Evolutionary conservation across 768 basidiomycete genomes (phyloP).

Genomic region (Sistotremastrum niveocremeum): DNA sequence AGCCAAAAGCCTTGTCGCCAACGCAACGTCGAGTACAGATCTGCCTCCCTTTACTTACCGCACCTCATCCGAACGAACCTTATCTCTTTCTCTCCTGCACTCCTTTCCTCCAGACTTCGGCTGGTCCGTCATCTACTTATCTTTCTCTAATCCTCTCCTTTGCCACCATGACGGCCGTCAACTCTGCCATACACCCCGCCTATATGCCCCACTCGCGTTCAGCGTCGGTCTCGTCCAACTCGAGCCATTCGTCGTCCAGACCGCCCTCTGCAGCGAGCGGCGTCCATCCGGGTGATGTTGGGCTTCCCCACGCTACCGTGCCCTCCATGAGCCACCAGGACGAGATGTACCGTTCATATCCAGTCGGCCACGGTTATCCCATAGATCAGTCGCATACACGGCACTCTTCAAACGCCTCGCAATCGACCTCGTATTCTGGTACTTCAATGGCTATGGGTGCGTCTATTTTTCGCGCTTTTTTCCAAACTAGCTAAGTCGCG

Average conservation of each 20-base stretch:
- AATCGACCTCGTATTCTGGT: constrained; percentile 31
- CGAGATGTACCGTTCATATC: constrained; percentile 54
- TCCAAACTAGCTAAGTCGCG: too few species aligned
- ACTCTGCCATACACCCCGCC: constrained; percentile 20
- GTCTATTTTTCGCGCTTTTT: too few species aligned
- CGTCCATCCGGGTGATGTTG: constrained; percentile 16
- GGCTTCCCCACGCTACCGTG: constrained; percentile 35
- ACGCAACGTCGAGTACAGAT: too few species aligned
- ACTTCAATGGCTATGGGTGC: constrained; percentile 16
- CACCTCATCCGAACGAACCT: background rate
- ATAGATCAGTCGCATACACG: constrained; percentile 32
- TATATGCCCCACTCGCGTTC: constrained; percentile 53
- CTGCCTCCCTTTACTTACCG: too few species aligned
- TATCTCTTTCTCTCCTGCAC: constrained; percentile 11
- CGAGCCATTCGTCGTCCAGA: constrained; percentile 60
- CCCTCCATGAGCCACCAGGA: constrained; percentile 34
- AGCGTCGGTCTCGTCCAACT: constrained; percentile 63
- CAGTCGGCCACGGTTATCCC: constrained; percentile 36
- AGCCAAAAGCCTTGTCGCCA: too few species aligned
- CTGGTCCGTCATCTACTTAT: constrained; percentile 8
- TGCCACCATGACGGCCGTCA: constrained; percentile 24
- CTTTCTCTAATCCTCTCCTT: constrained; percentile 15
- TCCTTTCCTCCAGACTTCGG: constrained; percentile 6
- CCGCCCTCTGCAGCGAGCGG: constrained; percentile 68
- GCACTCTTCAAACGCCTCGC: constrained; percentile 18